These are phyloP conservation scores for Hypoxylon sp. DNA, from an alignment of 2,329 filamentous ascomycete species.

Conservation along the genomic window DNA sequence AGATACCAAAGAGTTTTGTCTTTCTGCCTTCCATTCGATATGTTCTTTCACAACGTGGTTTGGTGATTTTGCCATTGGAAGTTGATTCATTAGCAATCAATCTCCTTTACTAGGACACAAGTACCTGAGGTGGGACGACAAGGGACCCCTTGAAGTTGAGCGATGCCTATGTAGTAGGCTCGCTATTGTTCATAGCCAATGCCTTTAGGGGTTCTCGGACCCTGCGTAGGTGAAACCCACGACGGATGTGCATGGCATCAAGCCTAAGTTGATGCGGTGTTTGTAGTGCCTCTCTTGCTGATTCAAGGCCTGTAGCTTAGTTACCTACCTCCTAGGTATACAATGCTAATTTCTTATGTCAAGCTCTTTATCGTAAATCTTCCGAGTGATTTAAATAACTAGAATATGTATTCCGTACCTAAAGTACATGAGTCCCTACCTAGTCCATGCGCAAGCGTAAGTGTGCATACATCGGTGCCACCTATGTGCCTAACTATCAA, in stretches of 20 bases:
- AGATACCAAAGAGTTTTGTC: constrained; percentile 50
- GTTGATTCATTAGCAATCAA: constrained; percentile 21
- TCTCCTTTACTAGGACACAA: constrained; percentile 4
- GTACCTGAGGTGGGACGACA: constrained; percentile 12
- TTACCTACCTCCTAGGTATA: background rate
- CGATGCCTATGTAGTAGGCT: background rate
- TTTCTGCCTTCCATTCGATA: constrained; percentile 15
- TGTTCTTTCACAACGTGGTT: constrained; percentile 14
- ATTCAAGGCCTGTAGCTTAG: background rate
- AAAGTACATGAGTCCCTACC: background rate
- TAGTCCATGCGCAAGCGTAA: background rate
- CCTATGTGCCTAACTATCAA: background rate
- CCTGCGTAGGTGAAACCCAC: background rate
- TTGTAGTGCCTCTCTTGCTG: background rate
- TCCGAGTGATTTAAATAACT: no score
- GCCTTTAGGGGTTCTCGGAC: background rate
- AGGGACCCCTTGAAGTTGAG: constrained; percentile 2
- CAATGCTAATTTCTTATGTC: background rate
- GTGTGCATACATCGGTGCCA: background rate
- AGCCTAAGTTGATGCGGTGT: background rate
- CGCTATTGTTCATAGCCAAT: constrained; percentile 19
- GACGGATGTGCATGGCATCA: background rate
- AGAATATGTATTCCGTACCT: background rate
- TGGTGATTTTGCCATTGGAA: constrained; percentile 23
- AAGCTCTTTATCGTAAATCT: background rate